Conservation (phyloP, 306 rosid genomes). For the Boehmeria nivea region DNA sequence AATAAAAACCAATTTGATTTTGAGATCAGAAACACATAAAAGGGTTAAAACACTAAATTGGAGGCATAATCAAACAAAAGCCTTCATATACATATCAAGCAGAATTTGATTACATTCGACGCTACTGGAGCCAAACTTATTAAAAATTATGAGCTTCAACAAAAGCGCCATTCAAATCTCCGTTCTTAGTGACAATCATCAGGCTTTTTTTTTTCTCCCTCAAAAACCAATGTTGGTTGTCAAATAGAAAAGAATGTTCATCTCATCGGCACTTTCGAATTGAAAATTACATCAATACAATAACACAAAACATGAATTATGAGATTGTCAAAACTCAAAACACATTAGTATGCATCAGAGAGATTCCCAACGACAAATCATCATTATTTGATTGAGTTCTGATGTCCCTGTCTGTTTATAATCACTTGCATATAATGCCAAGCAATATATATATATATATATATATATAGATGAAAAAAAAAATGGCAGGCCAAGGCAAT, state of each 20-base stretch:
- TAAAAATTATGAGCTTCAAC: slow-evolving; percentile 38
- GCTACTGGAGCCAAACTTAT: slow-evolving; percentile 34
- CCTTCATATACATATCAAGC: slow-evolving; percentile 54
- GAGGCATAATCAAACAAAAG: slow-evolving; percentile 16
- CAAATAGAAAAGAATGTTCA: too few species aligned
- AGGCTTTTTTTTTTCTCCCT: slow-evolving; percentile 40
- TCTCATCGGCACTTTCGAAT: too few species aligned
- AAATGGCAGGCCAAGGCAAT: too few species aligned
- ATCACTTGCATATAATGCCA: too few species aligned
- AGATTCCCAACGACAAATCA: slow-evolving; percentile 53
- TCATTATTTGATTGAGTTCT: slow-evolving; percentile 31
- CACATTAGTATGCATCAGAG: neutral
- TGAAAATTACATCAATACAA: too few species aligned
- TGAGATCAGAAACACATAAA: too few species aligned
- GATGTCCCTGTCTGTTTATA: slow-evolving; percentile 58
- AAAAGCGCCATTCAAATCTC: slow-evolving; percentile 59
- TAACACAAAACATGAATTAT: too few species aligned
- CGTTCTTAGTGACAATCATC: slow-evolving; percentile 63
- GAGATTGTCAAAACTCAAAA: too few species aligned
- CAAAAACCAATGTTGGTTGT: neutral
- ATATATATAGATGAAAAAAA: too few species aligned
- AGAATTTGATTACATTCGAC: slow-evolving; percentile 32
- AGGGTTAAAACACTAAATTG: too few species aligned
- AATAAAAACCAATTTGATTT: too few species aligned
- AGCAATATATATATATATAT: too few species aligned